Conservation (phyloP, 2,329 filamentous ascomycete genomes). For the Penicillium crustosum region DNA sequence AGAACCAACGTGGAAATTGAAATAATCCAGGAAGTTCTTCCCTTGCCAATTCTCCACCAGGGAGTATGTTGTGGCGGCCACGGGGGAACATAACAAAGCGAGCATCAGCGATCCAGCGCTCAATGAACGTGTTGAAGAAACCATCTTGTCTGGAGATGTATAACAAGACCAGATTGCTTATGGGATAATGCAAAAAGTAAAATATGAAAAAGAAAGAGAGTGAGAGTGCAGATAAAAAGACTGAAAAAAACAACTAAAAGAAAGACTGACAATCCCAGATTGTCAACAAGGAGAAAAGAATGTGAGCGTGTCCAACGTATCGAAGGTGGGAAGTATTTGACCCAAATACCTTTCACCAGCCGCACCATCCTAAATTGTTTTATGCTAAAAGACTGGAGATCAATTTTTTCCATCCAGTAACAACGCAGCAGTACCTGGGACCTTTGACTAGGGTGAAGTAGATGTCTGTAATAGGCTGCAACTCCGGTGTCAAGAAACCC, state of each 20-base stretch:
- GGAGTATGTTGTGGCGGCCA: constrained; percentile 33
- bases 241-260: constrained; percentile 14
- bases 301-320: constrained; percentile 17
- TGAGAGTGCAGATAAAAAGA: constrained; percentile 5
- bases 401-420: constrained; percentile 7
- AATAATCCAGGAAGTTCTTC: constrained; percentile 50
- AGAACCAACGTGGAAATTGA: constrained; percentile 49
- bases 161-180: neutral
- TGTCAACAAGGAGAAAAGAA: constrained; percentile 26
- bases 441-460: neutral
- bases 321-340: constrained; percentile 18
- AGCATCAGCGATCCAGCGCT: constrained; percentile 35
- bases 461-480: constrained; percentile 3
- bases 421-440: neutral
- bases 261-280: constrained; percentile 23
- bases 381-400: neutral
- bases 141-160: constrained; percentile 23
- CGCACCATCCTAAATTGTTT: neutral
- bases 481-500: neutral
- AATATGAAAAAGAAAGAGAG: constrained; percentile 1
- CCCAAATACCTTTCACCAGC: constrained; percentile 6
- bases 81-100: constrained; percentile 29
- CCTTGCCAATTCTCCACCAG: constrained; percentile 47
- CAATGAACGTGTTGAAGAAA: constrained; percentile 29
- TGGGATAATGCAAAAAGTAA: neutral